Percentiles rank a stretch among this genome's conserved stretches.
Conservation (phyloP, 2,329 filamentous ascomycete species). For the Bretziella fagacearum region DNA sequence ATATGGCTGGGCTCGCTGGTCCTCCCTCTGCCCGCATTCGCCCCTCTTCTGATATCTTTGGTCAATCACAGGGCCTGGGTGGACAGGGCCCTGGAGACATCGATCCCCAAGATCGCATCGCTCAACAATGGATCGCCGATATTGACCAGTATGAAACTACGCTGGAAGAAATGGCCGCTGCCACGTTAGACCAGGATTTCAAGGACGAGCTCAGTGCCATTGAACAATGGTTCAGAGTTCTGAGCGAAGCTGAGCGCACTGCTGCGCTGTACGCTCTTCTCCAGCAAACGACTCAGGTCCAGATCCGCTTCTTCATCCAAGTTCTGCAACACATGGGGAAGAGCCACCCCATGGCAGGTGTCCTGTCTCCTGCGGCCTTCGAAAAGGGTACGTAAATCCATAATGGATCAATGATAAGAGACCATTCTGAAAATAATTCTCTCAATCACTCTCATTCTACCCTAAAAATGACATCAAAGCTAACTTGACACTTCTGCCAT, state of each 20-base stretch:
- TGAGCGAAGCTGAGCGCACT: slow-evolving; percentile 91
- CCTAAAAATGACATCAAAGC: neutral
- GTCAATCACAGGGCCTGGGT: slow-evolving; percentile 47
- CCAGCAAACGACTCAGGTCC: slow-evolving; percentile 96
- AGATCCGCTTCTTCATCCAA: slow-evolving; percentile 98
- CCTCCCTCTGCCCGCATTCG: slow-evolving; percentile 63
- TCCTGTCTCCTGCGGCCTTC: slow-evolving; percentile 87
- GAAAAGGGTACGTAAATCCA: slow-evolving; percentile 61
- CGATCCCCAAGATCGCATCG: slow-evolving; percentile 80
- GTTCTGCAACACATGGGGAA: slow-evolving; percentile 98
- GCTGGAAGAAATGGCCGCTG: slow-evolving; percentile 94
- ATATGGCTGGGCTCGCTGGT: slow-evolving; percentile 69
- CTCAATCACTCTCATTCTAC: neutral
- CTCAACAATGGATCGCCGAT: slow-evolving; percentile 96
- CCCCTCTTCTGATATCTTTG: slow-evolving; percentile 89
- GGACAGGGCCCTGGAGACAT: slow-evolving; percentile 51
- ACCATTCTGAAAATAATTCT: neutral
- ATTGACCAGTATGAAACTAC: slow-evolving; percentile 99
- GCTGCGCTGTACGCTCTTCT: slow-evolving; percentile 87
- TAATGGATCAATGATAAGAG: slow-evolving; percentile 15
- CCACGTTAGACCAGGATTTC: slow-evolving; percentile 97
- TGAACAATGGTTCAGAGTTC: slow-evolving; percentile 96
- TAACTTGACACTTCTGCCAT: slow-evolving; percentile 12
- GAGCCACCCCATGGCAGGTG: slow-evolving; percentile 89
- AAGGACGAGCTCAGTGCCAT: slow-evolving; percentile 98